phyloP scores from a whole-genome alignment of 2,329 filamentous ascomycete species.

The Fusarium mexicanum region DNA sequence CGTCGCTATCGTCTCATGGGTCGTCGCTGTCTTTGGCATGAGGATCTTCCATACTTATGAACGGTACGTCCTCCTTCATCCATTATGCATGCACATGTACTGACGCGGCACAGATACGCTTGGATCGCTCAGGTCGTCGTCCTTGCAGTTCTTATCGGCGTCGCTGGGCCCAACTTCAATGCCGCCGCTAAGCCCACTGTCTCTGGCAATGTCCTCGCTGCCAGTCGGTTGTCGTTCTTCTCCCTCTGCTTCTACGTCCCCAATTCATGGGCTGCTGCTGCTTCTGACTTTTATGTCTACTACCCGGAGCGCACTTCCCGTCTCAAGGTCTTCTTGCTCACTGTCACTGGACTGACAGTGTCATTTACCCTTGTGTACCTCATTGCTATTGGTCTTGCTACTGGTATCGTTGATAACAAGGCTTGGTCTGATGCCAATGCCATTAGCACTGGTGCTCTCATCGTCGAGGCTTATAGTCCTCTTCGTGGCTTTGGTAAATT shows the following conservation, averaged over 20 bases:
- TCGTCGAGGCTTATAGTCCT: slow-evolving; percentile 64
- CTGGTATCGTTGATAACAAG: slow-evolving; percentile 59
- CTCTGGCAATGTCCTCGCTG: slow-evolving; percentile 73
- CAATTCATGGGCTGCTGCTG: slow-evolving; percentile 72
- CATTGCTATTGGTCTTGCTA: slow-evolving; percentile 61
- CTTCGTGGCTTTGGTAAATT: slow-evolving; percentile 66
- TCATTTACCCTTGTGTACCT: slow-evolving; percentile 75
- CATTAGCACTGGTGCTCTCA: slow-evolving; percentile 63
- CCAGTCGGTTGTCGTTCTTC: slow-evolving; percentile 69
- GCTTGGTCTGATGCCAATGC: slow-evolving; percentile 63
- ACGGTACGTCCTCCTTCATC: slow-evolving; percentile 43
- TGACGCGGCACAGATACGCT: slow-evolving; percentile 41
- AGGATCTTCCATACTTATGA: slow-evolving; percentile 76
- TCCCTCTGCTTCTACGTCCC: slow-evolving; percentile 68
- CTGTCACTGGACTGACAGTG: slow-evolving; percentile 71
- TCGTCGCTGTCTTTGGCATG: slow-evolving; percentile 70
- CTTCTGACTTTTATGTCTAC: slow-evolving; percentile 84
- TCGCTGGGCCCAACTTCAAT: slow-evolving; percentile 69
- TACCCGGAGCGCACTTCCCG: slow-evolving; percentile 71
- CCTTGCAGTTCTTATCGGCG: slow-evolving; percentile 77
- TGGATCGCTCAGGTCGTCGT: slow-evolving; percentile 76
- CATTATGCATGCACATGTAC: not conserved
- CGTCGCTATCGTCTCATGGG: slow-evolving; percentile 77
- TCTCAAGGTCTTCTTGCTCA: slow-evolving; percentile 72
- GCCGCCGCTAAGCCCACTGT: slow-evolving; percentile 69